Percentiles rank a stretch among this genome's conserved stretches.
phyloP scores from a whole-genome alignment of 352 stramenopile genomes.

The Phytophthora pinifolia region DNA sequence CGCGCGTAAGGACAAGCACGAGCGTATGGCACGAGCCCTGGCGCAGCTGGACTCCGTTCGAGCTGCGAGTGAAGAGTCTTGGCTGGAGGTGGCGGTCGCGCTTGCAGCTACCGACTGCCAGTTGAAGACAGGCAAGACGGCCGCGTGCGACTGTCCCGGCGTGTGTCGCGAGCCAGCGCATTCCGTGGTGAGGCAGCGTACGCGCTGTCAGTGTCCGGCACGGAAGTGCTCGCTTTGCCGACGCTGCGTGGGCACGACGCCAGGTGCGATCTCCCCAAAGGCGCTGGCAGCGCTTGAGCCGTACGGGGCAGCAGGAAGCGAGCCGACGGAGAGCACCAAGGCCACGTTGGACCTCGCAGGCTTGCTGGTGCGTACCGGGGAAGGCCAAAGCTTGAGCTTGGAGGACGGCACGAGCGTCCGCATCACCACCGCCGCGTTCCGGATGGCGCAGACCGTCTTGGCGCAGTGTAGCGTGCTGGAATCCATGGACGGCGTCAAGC shows the following conservation, averaged over 20 bases:
- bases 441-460: conserved; percentile 67
- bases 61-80: conserved; percentile 53
- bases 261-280: conserved; percentile 62
- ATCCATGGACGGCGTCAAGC: conserved; percentile 50
- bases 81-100: conserved; percentile 73
- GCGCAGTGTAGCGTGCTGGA: conserved; percentile 71
- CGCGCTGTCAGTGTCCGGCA: conserved; percentile 74
- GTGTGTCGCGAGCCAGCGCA: conserved; percentile 63
- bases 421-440: conserved; percentile 53
- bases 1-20: conserved; percentile 86
- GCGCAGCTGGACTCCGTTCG: conserved; percentile 65
- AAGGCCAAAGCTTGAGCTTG: conserved; percentile 44
- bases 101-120: conserved; percentile 78
- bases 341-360: conserved; percentile 50
- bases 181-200: conserved; percentile 72
- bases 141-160: conserved; percentile 66
- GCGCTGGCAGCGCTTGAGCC: conserved; percentile 60
- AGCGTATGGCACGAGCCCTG: conserved; percentile 67
- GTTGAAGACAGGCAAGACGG: conserved; percentile 71
- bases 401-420: conserved; percentile 28
- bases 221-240: conserved; percentile 80
- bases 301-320: conserved; percentile 28
- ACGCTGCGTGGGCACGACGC: conserved; percentile 61
- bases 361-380: conserved; percentile 45
- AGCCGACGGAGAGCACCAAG: conserved; percentile 30